These are phyloP conservation scores for Zizania palustris DNA, from an alignment of 202 grass and related monocot genomes.

Conservation along the genomic window DNA sequence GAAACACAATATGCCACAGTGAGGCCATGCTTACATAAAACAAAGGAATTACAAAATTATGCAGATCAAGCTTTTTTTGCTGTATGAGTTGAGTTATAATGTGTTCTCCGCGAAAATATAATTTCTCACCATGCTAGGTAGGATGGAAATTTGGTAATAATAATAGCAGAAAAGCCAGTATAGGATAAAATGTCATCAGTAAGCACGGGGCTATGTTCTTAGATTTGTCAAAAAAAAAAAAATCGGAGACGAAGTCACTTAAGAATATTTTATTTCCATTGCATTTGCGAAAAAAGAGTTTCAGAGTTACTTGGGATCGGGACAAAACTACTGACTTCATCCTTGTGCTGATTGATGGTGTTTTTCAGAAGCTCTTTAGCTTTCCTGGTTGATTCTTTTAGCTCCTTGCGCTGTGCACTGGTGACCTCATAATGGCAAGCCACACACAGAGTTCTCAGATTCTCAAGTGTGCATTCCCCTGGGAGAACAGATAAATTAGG, in stretches of 20 bases:
- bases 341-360: constrained; percentile 49
- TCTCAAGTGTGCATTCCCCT: constrained; percentile 92
- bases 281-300: constrained; percentile 20
- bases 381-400: constrained; percentile 55
- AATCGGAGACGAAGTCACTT: neutral
- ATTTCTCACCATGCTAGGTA: neutral
- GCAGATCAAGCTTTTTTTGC: constrained; percentile 24
- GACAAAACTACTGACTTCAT: constrained; percentile 53
- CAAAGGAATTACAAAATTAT: constrained; percentile 9
- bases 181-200: neutral
- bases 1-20: constrained; percentile 27
- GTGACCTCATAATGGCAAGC: constrained; percentile 79
- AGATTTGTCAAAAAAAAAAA: neutral
- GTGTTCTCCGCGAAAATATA: neutral
- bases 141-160: neutral
- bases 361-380: constrained; percentile 81
- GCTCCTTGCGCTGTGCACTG: constrained; percentile 57
- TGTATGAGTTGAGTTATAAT: neutral
- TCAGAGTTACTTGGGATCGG: constrained; percentile 27
- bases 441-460: constrained; percentile 95
- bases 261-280: neutral
- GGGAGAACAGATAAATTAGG: constrained; percentile 40
- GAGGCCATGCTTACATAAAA: constrained; percentile 9
- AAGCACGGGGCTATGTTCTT: neutral
- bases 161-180: constrained; percentile 26